Evolutionary conservation across 805 yeast genomes (phyloP).

Genomic region (Metahyphopichia silvanorum): DNA sequence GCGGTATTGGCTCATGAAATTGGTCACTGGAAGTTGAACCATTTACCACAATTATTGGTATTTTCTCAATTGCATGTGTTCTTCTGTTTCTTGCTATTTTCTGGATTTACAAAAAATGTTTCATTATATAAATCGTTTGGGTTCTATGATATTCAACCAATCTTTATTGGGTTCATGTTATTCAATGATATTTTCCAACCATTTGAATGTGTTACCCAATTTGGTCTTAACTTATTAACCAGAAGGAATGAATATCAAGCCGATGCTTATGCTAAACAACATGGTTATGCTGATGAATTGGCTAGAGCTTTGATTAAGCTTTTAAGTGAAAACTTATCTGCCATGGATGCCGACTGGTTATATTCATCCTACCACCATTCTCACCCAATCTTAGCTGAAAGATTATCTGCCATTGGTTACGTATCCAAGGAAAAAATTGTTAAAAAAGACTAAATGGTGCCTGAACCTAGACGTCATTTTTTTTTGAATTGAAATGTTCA

Average conservation of each 20-base stretch:
- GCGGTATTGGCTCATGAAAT: slow-evolving; percentile 98
- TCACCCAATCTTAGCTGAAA: slow-evolving; percentile 90
- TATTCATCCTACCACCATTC: slow-evolving; percentile 86
- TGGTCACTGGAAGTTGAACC: slow-evolving; percentile 95
- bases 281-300: slow-evolving; percentile 69
- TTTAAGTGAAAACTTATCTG: slow-evolving; percentile 75
- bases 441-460: not conserved
- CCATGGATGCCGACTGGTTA: slow-evolving; percentile 87
- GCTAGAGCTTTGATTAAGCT: slow-evolving; percentile 70
- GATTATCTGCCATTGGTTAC: slow-evolving; percentile 71
- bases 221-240: slow-evolving; percentile 63
- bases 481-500: too few relatives aligned
- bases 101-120: slow-evolving; percentile 74
- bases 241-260: slow-evolving; percentile 94
- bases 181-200: slow-evolving; percentile 81
- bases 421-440: slow-evolving; percentile 37
- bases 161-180: slow-evolving; percentile 74
- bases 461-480: not conserved
- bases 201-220: slow-evolving; percentile 63
- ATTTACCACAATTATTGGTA: slow-evolving; percentile 71
- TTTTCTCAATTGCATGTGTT: slow-evolving; percentile 65
- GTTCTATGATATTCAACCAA: slow-evolving; percentile 61
- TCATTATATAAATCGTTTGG: slow-evolving; percentile 82
- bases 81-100: slow-evolving; percentile 66
- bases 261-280: slow-evolving; percentile 74